Percentiles rank a stretch among this genome's conserved stretches.
phyloP scores from a whole-genome alignment of 83 land plant genomes.

The Picea abies region DNA sequence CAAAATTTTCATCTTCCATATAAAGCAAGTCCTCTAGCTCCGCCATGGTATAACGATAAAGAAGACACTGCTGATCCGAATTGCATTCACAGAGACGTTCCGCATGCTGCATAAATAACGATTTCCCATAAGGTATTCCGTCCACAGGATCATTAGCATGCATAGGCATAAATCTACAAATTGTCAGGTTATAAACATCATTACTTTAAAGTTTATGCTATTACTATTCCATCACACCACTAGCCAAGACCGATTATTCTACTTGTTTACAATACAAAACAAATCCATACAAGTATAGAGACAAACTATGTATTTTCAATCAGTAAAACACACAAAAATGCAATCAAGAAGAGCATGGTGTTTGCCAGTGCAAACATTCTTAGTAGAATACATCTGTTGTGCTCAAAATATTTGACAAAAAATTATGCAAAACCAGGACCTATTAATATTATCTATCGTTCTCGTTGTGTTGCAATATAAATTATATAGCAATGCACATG shows the following conservation, averaged over 20 bases:
- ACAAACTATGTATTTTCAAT: not conserved
- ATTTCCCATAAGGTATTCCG: not conserved
- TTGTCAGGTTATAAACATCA: not conserved
- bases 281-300: not conserved
- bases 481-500: too few species aligned
- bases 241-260: too few species aligned
- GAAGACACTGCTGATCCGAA: slow-evolving; percentile 63
- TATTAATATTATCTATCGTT: too few species aligned
- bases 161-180: not conserved
- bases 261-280: too few species aligned
- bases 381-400: not conserved
- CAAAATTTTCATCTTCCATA: slow-evolving; percentile 14
- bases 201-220: too few species aligned
- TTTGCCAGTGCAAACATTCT: not conserved
- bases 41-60: slow-evolving; percentile 85
- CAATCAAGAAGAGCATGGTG: not conserved
- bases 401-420: not conserved
- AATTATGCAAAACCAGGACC: not conserved
- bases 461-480: too few species aligned
- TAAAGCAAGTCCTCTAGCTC: slow-evolving; percentile 72
- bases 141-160: not conserved
- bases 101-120: slow-evolving; percentile 74
- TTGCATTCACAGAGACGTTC: slow-evolving; percentile 91
- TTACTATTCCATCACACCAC: too few species aligned
- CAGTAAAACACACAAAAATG: not conserved